phyloP scores from a whole-genome alignment of 345 rosid genomes.

The Microthlaspi erraticum region DNA sequence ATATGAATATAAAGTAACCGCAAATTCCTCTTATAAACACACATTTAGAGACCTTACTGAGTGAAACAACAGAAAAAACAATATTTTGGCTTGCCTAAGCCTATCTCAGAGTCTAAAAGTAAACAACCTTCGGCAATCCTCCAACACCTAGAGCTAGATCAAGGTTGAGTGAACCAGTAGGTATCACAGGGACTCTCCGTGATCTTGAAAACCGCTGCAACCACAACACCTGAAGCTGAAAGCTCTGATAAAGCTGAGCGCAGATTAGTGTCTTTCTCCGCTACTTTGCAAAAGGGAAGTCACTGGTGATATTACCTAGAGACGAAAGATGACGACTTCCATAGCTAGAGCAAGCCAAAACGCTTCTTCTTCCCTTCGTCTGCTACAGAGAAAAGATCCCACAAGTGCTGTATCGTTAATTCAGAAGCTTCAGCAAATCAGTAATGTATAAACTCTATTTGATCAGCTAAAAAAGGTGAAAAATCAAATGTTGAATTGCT shows the following conservation, averaged over 20 bases:
- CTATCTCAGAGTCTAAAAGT: too few species aligned
- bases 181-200: conserved; percentile 71
- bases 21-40: too few species aligned
- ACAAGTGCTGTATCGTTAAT: background rate
- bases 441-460: background rate
- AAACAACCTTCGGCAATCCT: conserved; percentile 96
- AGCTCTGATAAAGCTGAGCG: conserved; percentile 70
- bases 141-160: conserved; percentile 88
- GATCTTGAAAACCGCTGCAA: conserved; percentile 63
- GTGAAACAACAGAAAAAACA: too few species aligned
- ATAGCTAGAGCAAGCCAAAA: conserved; percentile 40
- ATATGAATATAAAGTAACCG: too few species aligned
- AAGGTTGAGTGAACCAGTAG: conserved; percentile 91
- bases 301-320: too few species aligned
- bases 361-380: conserved; percentile 44
- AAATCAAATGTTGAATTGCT: conserved; percentile 4
- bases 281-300: too few species aligned
- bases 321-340: conserved; percentile 48
- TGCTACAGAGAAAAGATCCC: conserved; percentile 22
- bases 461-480: background rate
- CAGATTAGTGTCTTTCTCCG: conserved; percentile 64
- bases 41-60: too few species aligned
- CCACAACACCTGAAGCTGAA: conserved; percentile 62
- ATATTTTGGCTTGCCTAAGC: too few species aligned
- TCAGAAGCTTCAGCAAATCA: conserved; percentile 10